Conservation (phyloP, 1,139 yeast genomes). For the Candida tropicalis region DNA sequence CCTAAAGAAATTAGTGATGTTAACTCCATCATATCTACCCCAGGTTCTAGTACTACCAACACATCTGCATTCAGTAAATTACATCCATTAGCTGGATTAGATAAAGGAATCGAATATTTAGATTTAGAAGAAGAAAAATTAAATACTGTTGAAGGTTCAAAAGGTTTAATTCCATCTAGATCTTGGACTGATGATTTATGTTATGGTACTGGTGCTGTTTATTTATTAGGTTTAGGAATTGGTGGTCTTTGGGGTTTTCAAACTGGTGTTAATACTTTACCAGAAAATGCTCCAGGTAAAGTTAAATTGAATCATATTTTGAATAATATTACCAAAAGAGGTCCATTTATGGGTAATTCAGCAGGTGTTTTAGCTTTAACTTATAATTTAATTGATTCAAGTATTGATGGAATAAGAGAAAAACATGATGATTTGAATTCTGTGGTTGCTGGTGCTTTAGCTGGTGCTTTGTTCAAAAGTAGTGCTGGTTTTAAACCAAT, state of each 20-base stretch:
- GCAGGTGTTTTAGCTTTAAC: constrained; percentile 93
- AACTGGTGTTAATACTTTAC: constrained; percentile 81
- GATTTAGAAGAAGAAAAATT: constrained; percentile 83
- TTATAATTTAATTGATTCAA: constrained; percentile 81
- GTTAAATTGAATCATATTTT: constrained; percentile 85
- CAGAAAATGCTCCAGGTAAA: constrained; percentile 71
- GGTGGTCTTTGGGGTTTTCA: constrained; percentile 90
- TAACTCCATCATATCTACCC: constrained; percentile 58
- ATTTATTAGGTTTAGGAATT: constrained; percentile 70
- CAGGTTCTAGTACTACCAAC: constrained; percentile 59
- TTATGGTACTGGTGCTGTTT: constrained; percentile 96
- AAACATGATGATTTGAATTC: constrained; percentile 87
- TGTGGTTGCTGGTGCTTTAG: constrained; percentile 82
- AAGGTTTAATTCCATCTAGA: constrained; percentile 89
- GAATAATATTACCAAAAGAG: constrained; percentile 91
- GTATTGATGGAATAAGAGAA: constrained; percentile 80
- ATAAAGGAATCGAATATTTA: constrained; percentile 84
- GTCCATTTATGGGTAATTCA: constrained; percentile 92
- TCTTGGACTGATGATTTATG: constrained; percentile 97
- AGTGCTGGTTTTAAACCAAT: constrained; percentile 85
- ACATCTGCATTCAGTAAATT: constrained; percentile 34
- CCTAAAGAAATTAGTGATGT: constrained; percentile 68
- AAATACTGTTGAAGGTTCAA: constrained; percentile 77
- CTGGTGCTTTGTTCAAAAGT: constrained; percentile 91
- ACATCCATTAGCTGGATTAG: constrained; percentile 94